These are phyloP conservation scores for Phylloporus arenicola DNA, from an alignment of 768 basidiomycete species.

Conservation along the genomic window DNA sequence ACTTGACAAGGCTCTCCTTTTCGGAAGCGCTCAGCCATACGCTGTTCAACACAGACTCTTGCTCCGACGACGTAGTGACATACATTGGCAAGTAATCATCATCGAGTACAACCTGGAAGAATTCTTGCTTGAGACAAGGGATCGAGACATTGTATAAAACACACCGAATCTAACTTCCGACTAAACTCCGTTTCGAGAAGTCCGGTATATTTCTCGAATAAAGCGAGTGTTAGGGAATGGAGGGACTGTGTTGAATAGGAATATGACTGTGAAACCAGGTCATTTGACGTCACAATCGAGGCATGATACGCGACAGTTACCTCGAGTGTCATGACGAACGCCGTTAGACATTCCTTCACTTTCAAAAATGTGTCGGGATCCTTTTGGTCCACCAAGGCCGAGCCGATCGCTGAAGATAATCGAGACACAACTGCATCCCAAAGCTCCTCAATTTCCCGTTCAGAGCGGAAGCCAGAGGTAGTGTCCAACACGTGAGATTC, in stretches of 20 bases:
- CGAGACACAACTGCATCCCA: conserved; percentile 84
- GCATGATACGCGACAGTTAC: conserved; percentile 36
- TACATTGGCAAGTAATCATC: conserved; percentile 92
- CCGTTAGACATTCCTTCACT: conserved; percentile 78
- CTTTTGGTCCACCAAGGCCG: conserved; percentile 64
- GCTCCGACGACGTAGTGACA: conserved; percentile 52
- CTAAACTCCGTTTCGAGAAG: conserved; percentile 80
- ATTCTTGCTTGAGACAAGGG: background rate
- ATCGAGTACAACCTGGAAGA: conserved; percentile 64
- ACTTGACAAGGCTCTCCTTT: conserved; percentile 55
- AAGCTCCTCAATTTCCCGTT: conserved; percentile 87
- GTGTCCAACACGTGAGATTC: conserved; percentile 89
- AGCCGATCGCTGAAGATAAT: conserved; percentile 67
- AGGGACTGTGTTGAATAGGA: conserved; percentile 81
- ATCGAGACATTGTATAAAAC: conserved; percentile 13
- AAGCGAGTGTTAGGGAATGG: conserved; percentile 74
- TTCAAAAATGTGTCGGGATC: conserved; percentile 78
- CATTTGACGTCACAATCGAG: background rate
- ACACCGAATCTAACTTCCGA: conserved; percentile 72
- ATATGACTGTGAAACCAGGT: conserved; percentile 54
- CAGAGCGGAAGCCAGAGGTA: conserved; percentile 84
- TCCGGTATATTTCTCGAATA: conserved; percentile 87
- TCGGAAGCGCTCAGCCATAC: conserved; percentile 80
- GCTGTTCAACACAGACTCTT: conserved; percentile 67
- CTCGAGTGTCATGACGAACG: conserved; percentile 90